These are phyloP conservation scores for Pythium sp. DNA, from an alignment of 352 stramenopile genomes.

Conservation along the genomic window DNA sequence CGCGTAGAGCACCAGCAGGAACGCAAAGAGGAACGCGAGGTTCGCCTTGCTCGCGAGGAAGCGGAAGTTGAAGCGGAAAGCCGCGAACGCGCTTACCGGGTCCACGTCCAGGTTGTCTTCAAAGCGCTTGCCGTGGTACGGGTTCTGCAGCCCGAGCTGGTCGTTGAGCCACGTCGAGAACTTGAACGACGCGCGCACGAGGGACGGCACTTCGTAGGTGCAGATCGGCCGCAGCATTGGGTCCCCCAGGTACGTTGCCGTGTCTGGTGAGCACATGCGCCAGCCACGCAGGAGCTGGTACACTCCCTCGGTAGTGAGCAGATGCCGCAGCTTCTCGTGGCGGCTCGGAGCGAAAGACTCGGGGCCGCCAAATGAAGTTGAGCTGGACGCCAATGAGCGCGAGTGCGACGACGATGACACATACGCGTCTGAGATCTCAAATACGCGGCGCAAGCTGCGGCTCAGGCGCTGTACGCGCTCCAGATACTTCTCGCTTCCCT, in stretches of 20 bases:
- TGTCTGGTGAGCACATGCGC: slow-evolving; percentile 72
- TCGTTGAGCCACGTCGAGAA: slow-evolving; percentile 78
- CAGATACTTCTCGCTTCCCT: slow-evolving; percentile 27
- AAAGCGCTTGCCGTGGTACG: slow-evolving; percentile 66
- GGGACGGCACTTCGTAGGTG: slow-evolving; percentile 68
- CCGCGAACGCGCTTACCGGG: slow-evolving; percentile 22
- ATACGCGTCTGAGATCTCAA: slow-evolving; percentile 86
- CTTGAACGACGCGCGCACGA: slow-evolving; percentile 80
- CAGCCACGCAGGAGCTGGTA: slow-evolving; percentile 65
- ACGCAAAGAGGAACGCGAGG: slow-evolving; percentile 54
- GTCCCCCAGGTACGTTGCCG: slow-evolving; percentile 68
- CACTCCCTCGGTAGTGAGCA: slow-evolving; percentile 60
- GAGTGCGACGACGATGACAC: slow-evolving; percentile 73
- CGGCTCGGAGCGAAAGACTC: slow-evolving; percentile 66
- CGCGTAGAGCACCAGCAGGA: slow-evolving; percentile 65
- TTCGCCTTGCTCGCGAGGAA: slow-evolving; percentile 88
- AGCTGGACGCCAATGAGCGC: slow-evolving; percentile 27
- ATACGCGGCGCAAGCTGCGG: slow-evolving; percentile 64
- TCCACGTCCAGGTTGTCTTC: slow-evolving; percentile 77
- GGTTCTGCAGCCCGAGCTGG: slow-evolving; percentile 60
- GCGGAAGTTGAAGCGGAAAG: slow-evolving; percentile 84
- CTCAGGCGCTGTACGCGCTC: slow-evolving; percentile 72
- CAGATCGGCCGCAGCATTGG: slow-evolving; percentile 85
- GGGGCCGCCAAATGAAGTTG: slow-evolving; percentile 21
- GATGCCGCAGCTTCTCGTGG: slow-evolving; percentile 45